phyloP scores from a whole-genome alignment of 176 grass and related monocot genomes.

The Bonia amplexicaulis region DNA sequence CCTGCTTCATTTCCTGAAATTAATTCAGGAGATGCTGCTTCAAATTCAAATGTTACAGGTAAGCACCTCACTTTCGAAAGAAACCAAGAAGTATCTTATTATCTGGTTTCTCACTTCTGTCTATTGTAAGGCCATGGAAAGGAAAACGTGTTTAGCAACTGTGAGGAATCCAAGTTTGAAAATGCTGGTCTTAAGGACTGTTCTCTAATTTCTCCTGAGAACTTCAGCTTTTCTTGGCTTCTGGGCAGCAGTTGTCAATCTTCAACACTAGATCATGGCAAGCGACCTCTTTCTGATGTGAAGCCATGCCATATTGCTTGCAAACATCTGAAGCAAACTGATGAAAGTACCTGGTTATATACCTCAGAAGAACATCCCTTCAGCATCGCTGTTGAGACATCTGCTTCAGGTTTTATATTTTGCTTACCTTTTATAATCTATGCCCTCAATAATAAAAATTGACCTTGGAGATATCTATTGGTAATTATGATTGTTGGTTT shows the following conservation, averaged over 20 bases:
- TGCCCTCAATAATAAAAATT: constrained; percentile 21
- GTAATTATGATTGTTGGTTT: constrained; percentile 31
- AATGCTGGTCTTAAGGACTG: constrained; percentile 22
- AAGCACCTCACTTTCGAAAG: neutral
- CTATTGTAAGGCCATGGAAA: constrained; percentile 35
- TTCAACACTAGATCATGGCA: constrained; percentile 34
- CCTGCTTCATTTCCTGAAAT: constrained; percentile 27
- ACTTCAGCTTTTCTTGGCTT: constrained; percentile 15
- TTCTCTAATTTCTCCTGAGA: constrained; percentile 25
- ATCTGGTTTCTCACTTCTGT: constrained; percentile 27
- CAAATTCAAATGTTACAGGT: constrained; percentile 45
- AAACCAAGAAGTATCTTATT: neutral
- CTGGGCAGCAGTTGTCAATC: constrained; percentile 7
- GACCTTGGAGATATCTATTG: constrained; percentile 9
- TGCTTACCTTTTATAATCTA: constrained; percentile 20
- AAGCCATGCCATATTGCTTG: constrained; percentile 44
- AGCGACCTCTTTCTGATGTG: constrained; percentile 50
- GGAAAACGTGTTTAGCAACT: constrained; percentile 29
- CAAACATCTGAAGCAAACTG: constrained; percentile 65
- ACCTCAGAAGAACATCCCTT: constrained; percentile 16
- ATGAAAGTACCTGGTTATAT: constrained; percentile 27
- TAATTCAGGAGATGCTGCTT: constrained; percentile 5
- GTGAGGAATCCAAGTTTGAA: constrained; percentile 29
- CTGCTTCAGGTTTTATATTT: constrained; percentile 55
- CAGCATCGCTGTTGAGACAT: neutral